Evolutionary conservation across 208 protist species (phyloP).

Genomic region (Leishmania mexicana): DNA sequence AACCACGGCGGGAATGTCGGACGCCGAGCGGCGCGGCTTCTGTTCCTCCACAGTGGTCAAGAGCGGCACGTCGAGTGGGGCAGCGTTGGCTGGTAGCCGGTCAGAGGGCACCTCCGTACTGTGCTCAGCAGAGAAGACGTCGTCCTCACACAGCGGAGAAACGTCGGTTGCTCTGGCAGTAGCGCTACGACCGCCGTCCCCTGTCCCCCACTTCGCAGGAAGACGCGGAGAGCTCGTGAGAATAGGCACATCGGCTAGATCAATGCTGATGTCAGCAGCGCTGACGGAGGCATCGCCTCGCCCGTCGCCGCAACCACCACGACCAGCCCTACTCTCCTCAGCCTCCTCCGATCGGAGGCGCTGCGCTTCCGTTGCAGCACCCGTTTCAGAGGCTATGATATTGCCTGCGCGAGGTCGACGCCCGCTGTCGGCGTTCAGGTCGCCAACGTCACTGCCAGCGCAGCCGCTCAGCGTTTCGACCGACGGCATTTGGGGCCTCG

Average conservation of each 20-base stretch:
- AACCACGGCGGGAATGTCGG: constrained; percentile 23
- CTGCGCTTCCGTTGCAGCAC: neutral
- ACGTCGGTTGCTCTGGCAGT: neutral
- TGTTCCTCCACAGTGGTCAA: constrained; percentile 20
- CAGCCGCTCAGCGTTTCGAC: no score
- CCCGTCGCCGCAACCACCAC: neutral
- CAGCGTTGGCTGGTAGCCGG: neutral
- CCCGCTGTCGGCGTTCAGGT: neutral
- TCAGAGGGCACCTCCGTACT: neutral
- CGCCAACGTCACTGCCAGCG: neutral
- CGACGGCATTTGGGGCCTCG: neutral
- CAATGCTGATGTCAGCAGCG: neutral
- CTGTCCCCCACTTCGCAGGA: neutral
- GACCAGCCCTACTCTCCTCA: neutral
- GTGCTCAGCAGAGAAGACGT: neutral
- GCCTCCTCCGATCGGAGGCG: neutral
- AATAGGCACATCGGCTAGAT: neutral
- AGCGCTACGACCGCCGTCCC: neutral
- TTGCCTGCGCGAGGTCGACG: neutral
- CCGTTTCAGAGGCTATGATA: neutral
- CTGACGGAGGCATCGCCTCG: neutral
- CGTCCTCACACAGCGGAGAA: neutral
- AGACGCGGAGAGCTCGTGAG: neutral
- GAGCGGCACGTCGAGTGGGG: neutral
- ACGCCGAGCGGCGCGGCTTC: neutral